These are phyloP conservation scores for Debaryomycetaceae sp. DNA, from an alignment of 1,139 yeast genomes.

Conservation along the genomic window DNA sequence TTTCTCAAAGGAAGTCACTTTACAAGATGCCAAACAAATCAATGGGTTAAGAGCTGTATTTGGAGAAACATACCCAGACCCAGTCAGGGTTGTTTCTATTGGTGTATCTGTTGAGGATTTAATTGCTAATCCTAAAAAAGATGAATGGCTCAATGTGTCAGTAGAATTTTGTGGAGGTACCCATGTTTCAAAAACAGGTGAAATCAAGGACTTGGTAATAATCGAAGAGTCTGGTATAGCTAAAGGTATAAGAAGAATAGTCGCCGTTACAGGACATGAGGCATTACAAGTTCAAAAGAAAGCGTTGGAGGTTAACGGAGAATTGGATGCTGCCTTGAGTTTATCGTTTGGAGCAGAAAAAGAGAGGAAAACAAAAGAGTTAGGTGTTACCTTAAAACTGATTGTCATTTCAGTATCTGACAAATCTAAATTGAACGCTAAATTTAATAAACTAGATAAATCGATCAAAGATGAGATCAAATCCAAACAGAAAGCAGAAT, in stretches of 20 bases:
- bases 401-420: constrained; percentile 77
- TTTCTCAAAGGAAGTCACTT: constrained; percentile 76
- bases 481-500: constrained; percentile 81
- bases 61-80: constrained; percentile 98
- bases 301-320: constrained; percentile 66
- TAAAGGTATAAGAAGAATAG: constrained; percentile 96
- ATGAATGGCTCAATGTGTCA: constrained; percentile 73
- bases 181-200: constrained; percentile 89
- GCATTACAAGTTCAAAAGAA: constrained; percentile 87
- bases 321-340: constrained; percentile 55
- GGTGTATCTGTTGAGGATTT: constrained; percentile 88
- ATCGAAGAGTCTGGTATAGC: constrained; percentile 97
- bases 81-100: constrained; percentile 94
- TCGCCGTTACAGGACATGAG: constrained; percentile 90
- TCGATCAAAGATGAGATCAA: constrained; percentile 83
- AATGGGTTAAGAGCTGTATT: constrained; percentile 93
- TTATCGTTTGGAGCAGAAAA: constrained; percentile 64
- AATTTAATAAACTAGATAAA: constrained; percentile 78
- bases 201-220: constrained; percentile 84
- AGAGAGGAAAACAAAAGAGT: constrained; percentile 76
- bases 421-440: constrained; percentile 71
- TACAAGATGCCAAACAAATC: constrained; percentile 69
- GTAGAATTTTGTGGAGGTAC: constrained; percentile 99
- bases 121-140: constrained; percentile 62
- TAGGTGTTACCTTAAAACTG: constrained; percentile 81